Evolutionary conservation across 2,329 filamentous ascomycete species (phyloP).

Genomic region (Diaporthe citri): DNA sequence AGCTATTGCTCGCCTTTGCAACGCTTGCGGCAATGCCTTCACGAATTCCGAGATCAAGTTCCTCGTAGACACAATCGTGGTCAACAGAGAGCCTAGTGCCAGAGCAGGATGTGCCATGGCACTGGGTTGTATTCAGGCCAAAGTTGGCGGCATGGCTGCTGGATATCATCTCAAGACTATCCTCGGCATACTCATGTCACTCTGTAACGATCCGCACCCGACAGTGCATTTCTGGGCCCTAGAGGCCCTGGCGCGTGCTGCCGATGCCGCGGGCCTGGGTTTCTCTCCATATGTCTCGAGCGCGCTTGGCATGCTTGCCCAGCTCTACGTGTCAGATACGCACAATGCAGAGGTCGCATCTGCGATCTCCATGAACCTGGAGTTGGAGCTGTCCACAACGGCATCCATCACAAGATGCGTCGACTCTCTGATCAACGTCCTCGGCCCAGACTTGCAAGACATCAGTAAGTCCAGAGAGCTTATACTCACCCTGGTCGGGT

Average conservation of each 20-base stretch:
- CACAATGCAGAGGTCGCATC: constrained; percentile 88
- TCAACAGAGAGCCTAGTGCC: constrained; percentile 92
- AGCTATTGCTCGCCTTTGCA: constrained; percentile 88
- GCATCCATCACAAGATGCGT: constrained; percentile 89
- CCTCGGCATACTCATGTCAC: constrained; percentile 96
- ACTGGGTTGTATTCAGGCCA: constrained; percentile 91
- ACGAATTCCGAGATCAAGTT: constrained; percentile 89
- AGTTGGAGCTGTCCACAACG: constrained; percentile 85
- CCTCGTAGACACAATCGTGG: constrained; percentile 92
- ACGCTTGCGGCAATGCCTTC: constrained; percentile 84
- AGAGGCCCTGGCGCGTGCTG: constrained; percentile 86
- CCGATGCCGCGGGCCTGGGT: constrained; percentile 91
- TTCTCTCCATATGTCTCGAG: constrained; percentile 93
- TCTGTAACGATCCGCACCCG: constrained; percentile 95
- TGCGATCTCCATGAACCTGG: constrained; percentile 88
- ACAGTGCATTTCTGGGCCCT: constrained; percentile 97
- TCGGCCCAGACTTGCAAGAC: constrained; percentile 95
- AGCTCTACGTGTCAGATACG: constrained; percentile 90
- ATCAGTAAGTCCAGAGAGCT: constrained; percentile 91
- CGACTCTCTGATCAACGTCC: constrained; percentile 95
- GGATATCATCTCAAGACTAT: constrained; percentile 97
- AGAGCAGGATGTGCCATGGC: constrained; percentile 95
- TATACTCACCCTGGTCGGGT: constrained; percentile 85
- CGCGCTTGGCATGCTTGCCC: constrained; percentile 92
- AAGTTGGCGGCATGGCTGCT: constrained; percentile 97